phyloP scores from a whole-genome alignment of 371 early-diverging fungal genomes.

The Nematocida ironsii region DNA sequence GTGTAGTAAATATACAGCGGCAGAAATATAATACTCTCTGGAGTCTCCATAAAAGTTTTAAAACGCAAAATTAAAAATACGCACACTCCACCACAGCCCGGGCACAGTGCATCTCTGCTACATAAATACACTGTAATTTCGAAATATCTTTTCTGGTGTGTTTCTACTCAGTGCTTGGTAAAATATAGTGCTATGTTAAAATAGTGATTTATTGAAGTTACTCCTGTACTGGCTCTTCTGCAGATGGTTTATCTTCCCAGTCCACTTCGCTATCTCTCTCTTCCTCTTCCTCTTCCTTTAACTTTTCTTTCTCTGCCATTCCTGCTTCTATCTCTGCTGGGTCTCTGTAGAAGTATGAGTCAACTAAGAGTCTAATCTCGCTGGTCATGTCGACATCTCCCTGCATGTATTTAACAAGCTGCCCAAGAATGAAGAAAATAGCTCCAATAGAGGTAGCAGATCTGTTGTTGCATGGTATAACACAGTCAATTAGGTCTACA shows the following conservation, averaged over 20 bases:
- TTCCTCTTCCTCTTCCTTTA: conserved; percentile 45
- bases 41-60: not conserved
- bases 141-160: not conserved
- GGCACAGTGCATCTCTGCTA: not conserved
- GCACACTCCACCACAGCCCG: not conserved
- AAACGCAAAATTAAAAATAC: conserved; percentile 13
- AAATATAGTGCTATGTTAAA: not conserved
- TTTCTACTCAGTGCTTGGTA: not conserved
- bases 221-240: conserved; percentile 37
- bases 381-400: conserved; percentile 72
- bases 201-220: conserved; percentile 16
- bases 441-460: conserved; percentile 93
- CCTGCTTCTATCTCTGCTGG: conserved; percentile 69
- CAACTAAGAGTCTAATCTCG: conserved; percentile 66
- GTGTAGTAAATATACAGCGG: conserved; percentile 41
- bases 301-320: conserved; percentile 62
- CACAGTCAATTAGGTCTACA: conserved; percentile 87
- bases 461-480: conserved; percentile 98
- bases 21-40: conserved; percentile 4
- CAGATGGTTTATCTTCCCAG: conserved; percentile 38
- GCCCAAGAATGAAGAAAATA: conserved; percentile 88
- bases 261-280: conserved; percentile 48
- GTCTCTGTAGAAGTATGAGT: conserved; percentile 70
- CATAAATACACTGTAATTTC: not conserved
- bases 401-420: conserved; percentile 91